phyloP scores from a whole-genome alignment of 1,139 yeast species.

The Sugiyamaella paludigena region DNA sequence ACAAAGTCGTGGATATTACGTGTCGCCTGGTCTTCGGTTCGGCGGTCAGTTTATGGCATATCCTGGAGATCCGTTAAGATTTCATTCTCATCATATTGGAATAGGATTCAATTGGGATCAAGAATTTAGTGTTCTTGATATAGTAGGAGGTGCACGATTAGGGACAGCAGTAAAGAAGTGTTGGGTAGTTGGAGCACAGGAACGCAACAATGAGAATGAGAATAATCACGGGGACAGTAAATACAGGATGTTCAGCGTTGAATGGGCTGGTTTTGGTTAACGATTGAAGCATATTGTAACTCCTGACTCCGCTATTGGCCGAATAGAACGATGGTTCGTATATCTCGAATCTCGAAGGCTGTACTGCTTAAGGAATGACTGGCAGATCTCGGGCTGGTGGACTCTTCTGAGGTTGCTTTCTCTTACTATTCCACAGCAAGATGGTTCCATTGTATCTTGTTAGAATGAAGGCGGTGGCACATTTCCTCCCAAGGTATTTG shows the following conservation, averaged over 20 bases:
- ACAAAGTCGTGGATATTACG: conserved; percentile 48
- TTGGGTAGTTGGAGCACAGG: conserved; percentile 61
- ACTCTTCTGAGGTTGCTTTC: no score
- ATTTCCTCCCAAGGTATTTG: no score
- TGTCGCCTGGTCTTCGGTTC: conserved; percentile 85
- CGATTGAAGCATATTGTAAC: no score
- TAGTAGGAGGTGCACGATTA: conserved; percentile 76
- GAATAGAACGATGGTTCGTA: no score
- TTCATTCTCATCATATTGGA: conserved; percentile 82
- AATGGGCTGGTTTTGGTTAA: conserved; percentile 45
- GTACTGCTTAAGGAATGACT: no score
- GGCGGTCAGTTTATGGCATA: conserved; percentile 89
- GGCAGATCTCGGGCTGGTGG: no score
- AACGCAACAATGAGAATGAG: conserved; percentile 23
- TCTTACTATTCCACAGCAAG: no score
- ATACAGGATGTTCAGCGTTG: conserved; percentile 37
- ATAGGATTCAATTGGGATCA: conserved; percentile 52
- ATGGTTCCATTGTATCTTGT: no score
- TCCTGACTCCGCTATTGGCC: no score
- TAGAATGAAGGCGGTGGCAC: no score
- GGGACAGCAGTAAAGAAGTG: conserved; percentile 92
- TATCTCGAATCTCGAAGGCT: no score
- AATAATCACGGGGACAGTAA: conserved; percentile 22
- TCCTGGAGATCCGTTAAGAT: conserved; percentile 92
- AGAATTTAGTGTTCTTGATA: conserved; percentile 51